Percentiles rank a stretch among this genome's conserved stretches.
phyloP scores from a whole-genome alignment of 2,329 filamentous ascomycete species.

The Phyllosticta capitalensis region DNA sequence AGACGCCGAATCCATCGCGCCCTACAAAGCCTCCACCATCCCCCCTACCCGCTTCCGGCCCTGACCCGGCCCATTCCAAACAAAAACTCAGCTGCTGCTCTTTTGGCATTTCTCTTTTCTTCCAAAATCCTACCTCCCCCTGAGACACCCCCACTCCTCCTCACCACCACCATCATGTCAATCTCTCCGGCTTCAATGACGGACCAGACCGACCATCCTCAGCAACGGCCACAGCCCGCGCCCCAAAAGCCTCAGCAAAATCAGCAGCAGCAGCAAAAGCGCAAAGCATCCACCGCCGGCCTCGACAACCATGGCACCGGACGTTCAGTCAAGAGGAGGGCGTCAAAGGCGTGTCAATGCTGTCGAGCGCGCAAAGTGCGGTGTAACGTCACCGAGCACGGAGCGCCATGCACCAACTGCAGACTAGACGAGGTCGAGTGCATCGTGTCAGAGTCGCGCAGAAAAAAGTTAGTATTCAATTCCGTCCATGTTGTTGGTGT shows the following conservation, averaged over 20 bases:
- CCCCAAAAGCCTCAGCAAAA: background rate
- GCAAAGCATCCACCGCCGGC: conserved; percentile 48
- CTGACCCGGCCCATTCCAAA: conserved; percentile 4
- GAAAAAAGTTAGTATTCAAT: conserved; percentile 61
- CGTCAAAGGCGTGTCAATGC: conserved; percentile 83
- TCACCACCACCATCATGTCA: conserved; percentile 9
- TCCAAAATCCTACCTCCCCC: background rate
- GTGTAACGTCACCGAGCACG: conserved; percentile 83
- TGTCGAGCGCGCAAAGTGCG: conserved; percentile 85
- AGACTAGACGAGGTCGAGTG: conserved; percentile 71
- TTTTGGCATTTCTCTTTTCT: background rate
- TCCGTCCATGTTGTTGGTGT: background rate
- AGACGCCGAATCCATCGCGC: conserved; percentile 8
- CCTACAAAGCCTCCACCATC: conserved; percentile 11
- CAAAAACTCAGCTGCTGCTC: conserved; percentile 2
- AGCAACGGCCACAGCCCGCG: background rate
- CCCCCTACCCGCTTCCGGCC: conserved; percentile 9
- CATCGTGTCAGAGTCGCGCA: conserved; percentile 60
- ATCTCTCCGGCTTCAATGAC: conserved; percentile 8
- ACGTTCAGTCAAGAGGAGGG: conserved; percentile 65
- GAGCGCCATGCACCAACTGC: conserved; percentile 80
- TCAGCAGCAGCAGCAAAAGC: conserved; percentile 36
- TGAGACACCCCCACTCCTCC: background rate
- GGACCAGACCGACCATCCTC: background rate
- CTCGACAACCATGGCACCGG: conserved; percentile 39